Evolutionary conservation across 2,329 filamentous ascomycete genomes (phyloP).

Genomic region (Chaetothyriales sp.): DNA sequence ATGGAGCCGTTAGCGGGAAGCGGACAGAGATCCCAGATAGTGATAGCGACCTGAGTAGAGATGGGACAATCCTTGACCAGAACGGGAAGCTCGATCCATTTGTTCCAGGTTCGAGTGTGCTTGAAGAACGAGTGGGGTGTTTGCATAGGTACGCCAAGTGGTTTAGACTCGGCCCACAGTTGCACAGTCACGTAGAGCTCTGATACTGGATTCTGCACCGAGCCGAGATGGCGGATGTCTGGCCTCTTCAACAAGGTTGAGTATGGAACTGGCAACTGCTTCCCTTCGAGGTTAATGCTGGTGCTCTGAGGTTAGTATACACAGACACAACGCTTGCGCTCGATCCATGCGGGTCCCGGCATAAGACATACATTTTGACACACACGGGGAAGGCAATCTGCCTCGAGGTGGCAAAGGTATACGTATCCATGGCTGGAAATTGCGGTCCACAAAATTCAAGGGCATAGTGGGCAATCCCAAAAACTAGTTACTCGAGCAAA

Average conservation of each 20-base stretch:
- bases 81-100: conserved; percentile 85
- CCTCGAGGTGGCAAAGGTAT: conserved; percentile 85
- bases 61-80: conserved; percentile 68
- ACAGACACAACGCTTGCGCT: background rate
- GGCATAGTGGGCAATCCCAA: background rate
- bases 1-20: conserved; percentile 55
- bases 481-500: background rate
- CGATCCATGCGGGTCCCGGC: background rate
- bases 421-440: conserved; percentile 61
- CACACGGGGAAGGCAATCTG: conserved; percentile 60
- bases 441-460: background rate
- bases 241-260: conserved; percentile 67
- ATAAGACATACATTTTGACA: conserved; percentile 45
- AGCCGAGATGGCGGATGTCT: conserved; percentile 74
- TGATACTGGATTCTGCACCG: conserved; percentile 62
- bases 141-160: conserved; percentile 78
- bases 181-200: conserved; percentile 90
- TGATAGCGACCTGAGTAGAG: conserved; percentile 77
- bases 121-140: conserved; percentile 89
- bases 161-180: conserved; percentile 91
- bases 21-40: conserved; percentile 86
- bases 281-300: conserved; percentile 64
- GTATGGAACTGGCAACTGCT: conserved; percentile 58
- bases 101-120: conserved; percentile 64
- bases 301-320: background rate